Conservation (phyloP, 2,329 filamentous ascomycete species). For the Sporothrix schenckii region DNA sequence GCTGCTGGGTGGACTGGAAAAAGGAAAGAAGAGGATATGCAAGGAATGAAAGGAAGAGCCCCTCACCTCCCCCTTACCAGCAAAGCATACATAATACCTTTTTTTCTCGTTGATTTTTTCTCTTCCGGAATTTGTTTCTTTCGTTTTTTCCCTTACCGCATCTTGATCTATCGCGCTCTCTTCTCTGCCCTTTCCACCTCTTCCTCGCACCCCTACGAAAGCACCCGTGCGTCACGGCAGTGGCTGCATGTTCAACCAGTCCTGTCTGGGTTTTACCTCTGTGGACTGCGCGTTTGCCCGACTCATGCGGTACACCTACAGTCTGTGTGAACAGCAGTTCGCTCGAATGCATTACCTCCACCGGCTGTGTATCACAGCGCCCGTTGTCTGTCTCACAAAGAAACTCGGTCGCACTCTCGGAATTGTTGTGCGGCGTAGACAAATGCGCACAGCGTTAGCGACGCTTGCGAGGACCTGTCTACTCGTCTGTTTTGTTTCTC, state of each 20-base stretch:
- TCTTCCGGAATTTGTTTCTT: neutral
- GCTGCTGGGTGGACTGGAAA: neutral
- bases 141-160: neutral
- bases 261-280: conserved; percentile 2
- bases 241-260: conserved; percentile 17
- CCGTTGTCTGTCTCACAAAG: conserved; percentile 51
- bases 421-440: conserved; percentile 43
- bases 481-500: neutral
- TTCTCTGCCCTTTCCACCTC: neutral
- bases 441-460: conserved; percentile 45
- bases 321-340: conserved; percentile 16
- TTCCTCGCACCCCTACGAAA: neutral
- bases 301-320: conserved; percentile 22
- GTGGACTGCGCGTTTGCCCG: conserved; percentile 21
- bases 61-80: conserved; percentile 2
- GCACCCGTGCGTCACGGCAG: neutral
- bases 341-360: conserved; percentile 41
- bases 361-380: conserved; percentile 49
- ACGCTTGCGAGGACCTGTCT: conserved; percentile 34
- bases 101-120: neutral
- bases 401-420: conserved; percentile 40
- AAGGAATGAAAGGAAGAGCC: neutral
- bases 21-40: neutral
- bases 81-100: neutral
- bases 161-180: neutral